Evolutionary conservation across 176 grass and related monocot genomes (phyloP).

Genomic region (Zoysia pacifica): DNA sequence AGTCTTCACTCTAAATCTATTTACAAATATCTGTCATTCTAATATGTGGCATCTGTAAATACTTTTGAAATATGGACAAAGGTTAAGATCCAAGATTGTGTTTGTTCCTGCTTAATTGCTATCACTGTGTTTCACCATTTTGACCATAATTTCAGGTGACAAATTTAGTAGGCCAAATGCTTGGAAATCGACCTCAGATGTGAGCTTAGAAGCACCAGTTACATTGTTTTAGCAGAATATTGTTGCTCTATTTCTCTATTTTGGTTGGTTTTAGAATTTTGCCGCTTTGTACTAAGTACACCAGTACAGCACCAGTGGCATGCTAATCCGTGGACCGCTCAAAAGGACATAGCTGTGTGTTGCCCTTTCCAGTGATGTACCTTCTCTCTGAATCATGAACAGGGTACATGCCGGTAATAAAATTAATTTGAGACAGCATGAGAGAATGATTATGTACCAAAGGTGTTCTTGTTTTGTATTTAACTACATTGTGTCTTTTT

Average conservation of each 20-base stretch:
- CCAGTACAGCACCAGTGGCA: no score
- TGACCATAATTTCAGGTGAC: no score
- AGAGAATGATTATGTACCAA: constrained; percentile 31
- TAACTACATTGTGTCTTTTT: background rate
- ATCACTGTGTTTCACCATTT: no score
- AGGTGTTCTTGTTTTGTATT: background rate
- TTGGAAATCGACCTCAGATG: no score
- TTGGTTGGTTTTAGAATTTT: constrained; percentile 31
- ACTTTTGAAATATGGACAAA: background rate
- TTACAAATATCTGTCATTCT: background rate
- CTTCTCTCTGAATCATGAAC: constrained; percentile 13
- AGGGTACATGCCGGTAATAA: constrained; percentile 35
- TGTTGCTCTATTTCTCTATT: constrained; percentile 27
- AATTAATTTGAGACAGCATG: constrained; percentile 46
- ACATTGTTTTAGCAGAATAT: constrained; percentile 31
- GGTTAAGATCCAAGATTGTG: no score
- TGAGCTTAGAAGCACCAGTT: constrained; percentile 42
- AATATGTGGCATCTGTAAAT: background rate
- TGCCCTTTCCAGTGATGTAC: no score
- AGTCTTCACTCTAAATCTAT: background rate
- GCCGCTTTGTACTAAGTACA: no score
- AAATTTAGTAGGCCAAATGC: no score
- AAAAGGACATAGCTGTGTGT: no score
- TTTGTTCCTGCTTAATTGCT: background rate
- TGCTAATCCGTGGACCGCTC: no score